Conservation (phyloP, 176 grass and related monocot species). For the Avena eriantha region DNA sequence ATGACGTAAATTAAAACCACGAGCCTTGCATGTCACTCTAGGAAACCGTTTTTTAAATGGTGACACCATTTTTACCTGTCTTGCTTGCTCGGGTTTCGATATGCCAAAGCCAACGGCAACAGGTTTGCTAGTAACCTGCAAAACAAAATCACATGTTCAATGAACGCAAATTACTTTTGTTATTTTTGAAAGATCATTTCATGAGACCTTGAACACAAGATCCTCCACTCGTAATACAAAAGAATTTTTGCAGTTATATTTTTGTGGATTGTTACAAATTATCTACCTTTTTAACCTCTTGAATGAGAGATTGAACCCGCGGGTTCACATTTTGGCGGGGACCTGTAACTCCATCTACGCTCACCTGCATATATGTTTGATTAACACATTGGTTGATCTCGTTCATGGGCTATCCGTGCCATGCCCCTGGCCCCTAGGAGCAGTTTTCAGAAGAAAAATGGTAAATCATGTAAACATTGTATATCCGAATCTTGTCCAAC, state of each 20-base stretch:
- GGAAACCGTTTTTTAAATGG: not conserved
- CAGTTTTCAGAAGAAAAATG: no score
- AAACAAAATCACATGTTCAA: not conserved
- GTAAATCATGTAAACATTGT: no score
- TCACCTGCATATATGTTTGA: constrained; percentile 34
- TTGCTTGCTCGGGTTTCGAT: constrained; percentile 71
- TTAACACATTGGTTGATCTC: not conserved
- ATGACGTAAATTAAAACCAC: no score
- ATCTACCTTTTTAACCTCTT: not conserved
- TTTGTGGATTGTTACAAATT: not conserved
- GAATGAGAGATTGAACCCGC: not conserved
- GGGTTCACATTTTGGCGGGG: constrained; percentile 44
- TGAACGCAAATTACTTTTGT: not conserved
- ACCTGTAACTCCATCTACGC: constrained; percentile 64
- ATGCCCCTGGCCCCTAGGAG: no score
- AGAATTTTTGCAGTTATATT: no score
- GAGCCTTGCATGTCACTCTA: no score
- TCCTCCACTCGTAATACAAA: not conserved
- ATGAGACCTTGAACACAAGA: not conserved
- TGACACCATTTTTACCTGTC: constrained; percentile 49
- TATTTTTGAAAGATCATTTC: not conserved
- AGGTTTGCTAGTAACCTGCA: constrained; percentile 66
- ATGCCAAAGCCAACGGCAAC: constrained; percentile 96
- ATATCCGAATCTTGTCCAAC: no score
- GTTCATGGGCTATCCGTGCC: no score